Evolutionary conservation across 2,329 filamentous ascomycete species (phyloP).

Genomic region (Dactylonectria macrodidyma): DNA sequence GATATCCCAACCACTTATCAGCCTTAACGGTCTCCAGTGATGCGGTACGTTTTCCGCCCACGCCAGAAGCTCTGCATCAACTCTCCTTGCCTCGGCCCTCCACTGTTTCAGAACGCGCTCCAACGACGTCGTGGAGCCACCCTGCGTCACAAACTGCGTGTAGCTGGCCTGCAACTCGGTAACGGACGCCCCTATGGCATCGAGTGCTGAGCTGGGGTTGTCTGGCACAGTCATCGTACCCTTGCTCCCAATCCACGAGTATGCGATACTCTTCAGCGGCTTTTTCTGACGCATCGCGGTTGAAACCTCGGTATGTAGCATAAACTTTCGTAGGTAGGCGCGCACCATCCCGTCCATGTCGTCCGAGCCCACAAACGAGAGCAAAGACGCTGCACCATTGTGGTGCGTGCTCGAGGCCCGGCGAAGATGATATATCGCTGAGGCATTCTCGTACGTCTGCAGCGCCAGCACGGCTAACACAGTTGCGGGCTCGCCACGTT

Average conservation of each 20-base stretch:
- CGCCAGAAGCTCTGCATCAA: background rate
- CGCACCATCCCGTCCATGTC: constrained; percentile 16
- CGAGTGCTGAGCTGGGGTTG: too few relatives aligned
- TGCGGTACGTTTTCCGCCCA: background rate
- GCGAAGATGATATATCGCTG: constrained; percentile 13
- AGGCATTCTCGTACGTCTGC: constrained; percentile 31
- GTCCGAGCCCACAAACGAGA: background rate
- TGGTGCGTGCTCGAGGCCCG: constrained; percentile 27
- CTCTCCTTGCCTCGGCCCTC: background rate
- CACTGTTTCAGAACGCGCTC: too few relatives aligned
- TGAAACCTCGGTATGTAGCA: background rate
- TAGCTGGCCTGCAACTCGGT: too few relatives aligned
- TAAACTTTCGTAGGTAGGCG: background rate
- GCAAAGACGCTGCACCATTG: constrained; percentile 27
- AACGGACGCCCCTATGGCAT: too few relatives aligned
- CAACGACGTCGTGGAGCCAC: too few relatives aligned
- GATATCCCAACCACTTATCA: background rate
- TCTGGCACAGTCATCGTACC: too few relatives aligned
- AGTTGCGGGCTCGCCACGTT: constrained; percentile 13
- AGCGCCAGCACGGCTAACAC: constrained; percentile 33
- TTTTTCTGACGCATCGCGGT: too few relatives aligned
- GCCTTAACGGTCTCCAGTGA: constrained; percentile 9
- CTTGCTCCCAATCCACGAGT: too few relatives aligned
- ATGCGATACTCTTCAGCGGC: too few relatives aligned
- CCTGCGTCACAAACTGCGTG: too few relatives aligned